Conservation (phyloP, 306 rosid species). For the Phaseolus lunatus region DNA sequence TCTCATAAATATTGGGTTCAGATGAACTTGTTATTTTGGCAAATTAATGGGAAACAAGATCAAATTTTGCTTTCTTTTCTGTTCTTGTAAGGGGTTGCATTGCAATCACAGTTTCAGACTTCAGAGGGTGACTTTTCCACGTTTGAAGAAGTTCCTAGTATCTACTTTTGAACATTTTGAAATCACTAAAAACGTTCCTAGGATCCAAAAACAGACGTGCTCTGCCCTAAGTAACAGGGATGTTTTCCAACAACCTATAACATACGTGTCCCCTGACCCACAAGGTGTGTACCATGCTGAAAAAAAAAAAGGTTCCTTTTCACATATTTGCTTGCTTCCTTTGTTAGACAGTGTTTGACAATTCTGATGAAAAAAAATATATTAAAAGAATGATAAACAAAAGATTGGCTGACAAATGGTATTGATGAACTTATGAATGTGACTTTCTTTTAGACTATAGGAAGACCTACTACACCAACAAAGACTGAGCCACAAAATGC, state of each 20-base stretch:
- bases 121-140: background rate
- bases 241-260: background rate
- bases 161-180: background rate
- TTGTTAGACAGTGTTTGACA: too few species aligned
- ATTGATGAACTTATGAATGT: too few species aligned
- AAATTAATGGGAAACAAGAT: background rate
- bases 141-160: background rate
- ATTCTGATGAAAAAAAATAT: too few species aligned
- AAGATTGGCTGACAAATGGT: too few species aligned
- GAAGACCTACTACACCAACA: too few species aligned
- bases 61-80: background rate
- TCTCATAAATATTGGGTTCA: too few species aligned
- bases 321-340: background rate
- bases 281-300: background rate
- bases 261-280: background rate
- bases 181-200: background rate
- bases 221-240: background rate
- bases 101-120: background rate
- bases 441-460: too few species aligned
- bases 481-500: too few species aligned
- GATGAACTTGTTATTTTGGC: too few species aligned
- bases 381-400: too few species aligned
- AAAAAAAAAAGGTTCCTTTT: background rate
- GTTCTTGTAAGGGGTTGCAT: background rate
- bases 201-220: conserved; percentile 1